A percentile compares a stretch with the other conserved stretches of the same genome.
Conservation (phyloP, 208 protist genomes). For the Wallacemonas sp. region DNA sequence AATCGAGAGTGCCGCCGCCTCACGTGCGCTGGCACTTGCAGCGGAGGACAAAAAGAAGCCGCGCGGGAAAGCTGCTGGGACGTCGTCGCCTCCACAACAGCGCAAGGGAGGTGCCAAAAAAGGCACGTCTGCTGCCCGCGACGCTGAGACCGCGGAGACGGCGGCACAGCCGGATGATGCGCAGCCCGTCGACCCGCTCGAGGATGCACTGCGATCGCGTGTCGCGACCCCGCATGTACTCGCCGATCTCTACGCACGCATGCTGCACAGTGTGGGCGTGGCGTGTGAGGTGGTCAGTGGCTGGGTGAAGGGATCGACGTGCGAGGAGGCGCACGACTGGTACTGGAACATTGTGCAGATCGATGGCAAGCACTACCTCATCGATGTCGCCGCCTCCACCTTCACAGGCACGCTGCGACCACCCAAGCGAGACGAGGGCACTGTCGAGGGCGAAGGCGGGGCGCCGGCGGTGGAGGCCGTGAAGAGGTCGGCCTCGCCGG, state of each 20-base stretch:
- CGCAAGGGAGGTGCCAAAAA: slow-evolving; percentile 17
- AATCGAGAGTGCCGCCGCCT: neutral
- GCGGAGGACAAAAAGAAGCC: slow-evolving; percentile 16
- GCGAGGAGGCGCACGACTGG: slow-evolving; percentile 65
- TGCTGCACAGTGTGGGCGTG: slow-evolving; percentile 48
- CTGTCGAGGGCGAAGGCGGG: neutral
- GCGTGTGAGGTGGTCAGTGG: slow-evolving; percentile 55
- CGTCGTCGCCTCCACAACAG: slow-evolving; percentile 7
- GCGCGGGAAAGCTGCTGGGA: neutral
- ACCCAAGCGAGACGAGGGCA: neutral
- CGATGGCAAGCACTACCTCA: slow-evolving; percentile 46
- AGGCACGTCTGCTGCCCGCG: neutral
- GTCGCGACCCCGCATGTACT: slow-evolving; percentile 33
- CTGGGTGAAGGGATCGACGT: slow-evolving; percentile 42
- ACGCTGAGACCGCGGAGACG: slow-evolving; percentile 2
- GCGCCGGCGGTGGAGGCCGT: neutral
- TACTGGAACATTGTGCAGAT: slow-evolving; percentile 72
- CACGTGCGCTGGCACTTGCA: slow-evolving; percentile 4
- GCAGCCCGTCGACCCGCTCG: slow-evolving; percentile 32
- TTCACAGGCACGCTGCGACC: slow-evolving; percentile 36
- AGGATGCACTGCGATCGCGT: slow-evolving; percentile 40
- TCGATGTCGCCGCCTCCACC: slow-evolving; percentile 53
- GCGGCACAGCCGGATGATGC: neutral
- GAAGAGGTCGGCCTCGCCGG: no score
- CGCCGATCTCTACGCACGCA: slow-evolving; percentile 59